Percentiles rank a stretch among this genome's conserved stretches.
Conservation (phyloP, 306 rosid genomes). For the Malus sieversii region DNA sequence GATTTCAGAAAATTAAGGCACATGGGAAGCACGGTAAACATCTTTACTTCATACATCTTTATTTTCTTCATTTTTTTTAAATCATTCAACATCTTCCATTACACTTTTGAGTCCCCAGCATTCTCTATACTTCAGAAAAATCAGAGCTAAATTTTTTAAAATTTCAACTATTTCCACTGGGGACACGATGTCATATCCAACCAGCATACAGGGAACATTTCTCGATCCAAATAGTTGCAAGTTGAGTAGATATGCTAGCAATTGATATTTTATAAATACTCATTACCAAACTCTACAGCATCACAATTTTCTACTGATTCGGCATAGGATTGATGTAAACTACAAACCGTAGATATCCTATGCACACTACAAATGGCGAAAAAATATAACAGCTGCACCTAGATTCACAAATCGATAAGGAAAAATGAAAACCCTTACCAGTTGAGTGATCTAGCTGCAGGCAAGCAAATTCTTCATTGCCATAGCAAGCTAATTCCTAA, state of each 20-base stretch:
- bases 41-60: background rate
- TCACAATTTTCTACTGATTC: background rate
- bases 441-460: background rate
- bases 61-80: background rate
- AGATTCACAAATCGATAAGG: background rate
- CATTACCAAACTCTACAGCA: background rate
- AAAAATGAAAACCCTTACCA: conserved; percentile 5
- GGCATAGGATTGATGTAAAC: background rate
- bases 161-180: too few relatives aligned
- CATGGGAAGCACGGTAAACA: background rate
- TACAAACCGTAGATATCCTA: background rate
- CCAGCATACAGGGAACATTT: background rate
- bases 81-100: background rate
- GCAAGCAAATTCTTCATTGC: background rate
- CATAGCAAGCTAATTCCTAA: conserved; percentile 1
- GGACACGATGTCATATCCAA: too few relatives aligned
- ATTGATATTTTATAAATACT: background rate
- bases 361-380: background rate
- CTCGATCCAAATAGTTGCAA: background rate
- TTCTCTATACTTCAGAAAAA: background rate
- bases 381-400: background rate
- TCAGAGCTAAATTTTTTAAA: background rate
- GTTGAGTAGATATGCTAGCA: background rate
- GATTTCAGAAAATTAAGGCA: background rate
- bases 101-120: background rate